phyloP scores from a whole-genome alignment of 192 early-diverging fungal genomes.

The Haplosporangium gracile region DNA sequence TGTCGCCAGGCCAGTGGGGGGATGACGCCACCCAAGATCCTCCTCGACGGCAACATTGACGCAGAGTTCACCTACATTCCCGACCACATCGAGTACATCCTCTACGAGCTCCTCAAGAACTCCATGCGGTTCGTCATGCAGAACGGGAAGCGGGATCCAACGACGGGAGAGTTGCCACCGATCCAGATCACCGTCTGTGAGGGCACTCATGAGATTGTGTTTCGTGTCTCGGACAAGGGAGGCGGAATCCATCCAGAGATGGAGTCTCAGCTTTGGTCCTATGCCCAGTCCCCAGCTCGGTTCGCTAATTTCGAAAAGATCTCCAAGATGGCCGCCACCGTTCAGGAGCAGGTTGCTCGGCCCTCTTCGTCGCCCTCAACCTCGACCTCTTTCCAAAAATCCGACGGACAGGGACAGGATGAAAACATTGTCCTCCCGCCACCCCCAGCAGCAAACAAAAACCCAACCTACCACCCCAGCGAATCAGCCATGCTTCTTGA shows the following conservation, averaged over 20 bases:
- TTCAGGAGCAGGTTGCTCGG: constrained; percentile 69
- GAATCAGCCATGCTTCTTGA: constrained; percentile 25
- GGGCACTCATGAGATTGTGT: constrained; percentile 79
- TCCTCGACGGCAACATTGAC: constrained; percentile 79
- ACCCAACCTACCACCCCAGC: constrained; percentile 5
- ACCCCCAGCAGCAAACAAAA: constrained; percentile 21
- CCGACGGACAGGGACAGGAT: neutral
- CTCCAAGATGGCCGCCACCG: constrained; percentile 82
- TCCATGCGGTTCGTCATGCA: constrained; percentile 80
- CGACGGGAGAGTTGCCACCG: constrained; percentile 71
- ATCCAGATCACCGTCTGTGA: constrained; percentile 89
- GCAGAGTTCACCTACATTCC: constrained; percentile 94
- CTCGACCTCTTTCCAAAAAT: neutral
- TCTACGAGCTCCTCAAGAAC: constrained; percentile 94
- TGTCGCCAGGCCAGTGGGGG: constrained; percentile 23
- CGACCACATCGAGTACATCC: constrained; percentile 94
- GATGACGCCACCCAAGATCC: constrained; percentile 77
- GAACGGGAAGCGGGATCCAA: constrained; percentile 58
- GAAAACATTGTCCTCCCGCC: neutral
- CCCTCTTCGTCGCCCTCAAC: neutral
- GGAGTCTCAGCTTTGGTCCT: constrained; percentile 87
- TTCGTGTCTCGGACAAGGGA: constrained; percentile 95
- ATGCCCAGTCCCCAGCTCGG: constrained; percentile 68
- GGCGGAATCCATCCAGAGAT: constrained; percentile 82
- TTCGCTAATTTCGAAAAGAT: constrained; percentile 81